A percentile compares a stretch with the other conserved stretches of the same genome.
phyloP scores from a whole-genome alignment of 2,329 filamentous ascomycete genomes.

The Aspergillus pseudoterreus region DNA sequence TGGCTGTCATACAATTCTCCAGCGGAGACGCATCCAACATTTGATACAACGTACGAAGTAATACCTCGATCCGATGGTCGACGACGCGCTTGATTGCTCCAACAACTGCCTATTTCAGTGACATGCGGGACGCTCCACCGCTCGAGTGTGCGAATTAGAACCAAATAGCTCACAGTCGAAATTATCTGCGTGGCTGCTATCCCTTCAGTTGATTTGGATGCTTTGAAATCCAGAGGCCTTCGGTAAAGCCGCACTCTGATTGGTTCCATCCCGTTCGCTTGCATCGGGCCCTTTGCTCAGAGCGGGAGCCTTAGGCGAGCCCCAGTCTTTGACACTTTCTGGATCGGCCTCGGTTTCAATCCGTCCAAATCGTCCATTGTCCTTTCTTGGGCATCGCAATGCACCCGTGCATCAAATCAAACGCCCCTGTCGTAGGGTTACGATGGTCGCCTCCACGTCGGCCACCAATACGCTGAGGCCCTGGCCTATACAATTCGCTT shows the following conservation, averaged over 20 bases:
- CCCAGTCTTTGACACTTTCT: conserved; percentile 9
- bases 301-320: conserved; percentile 37
- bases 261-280: conserved; percentile 23
- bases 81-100: no score
- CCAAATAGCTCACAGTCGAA: no score
- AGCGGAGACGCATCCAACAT: no score
- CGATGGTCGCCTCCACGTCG: not conserved
- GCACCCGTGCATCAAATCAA: not conserved
- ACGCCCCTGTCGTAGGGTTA: not conserved
- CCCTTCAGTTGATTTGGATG: no score
- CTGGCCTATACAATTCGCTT: conserved; percentile 1
- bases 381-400: not conserved
- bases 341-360: conserved; percentile 3
- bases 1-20: no score
- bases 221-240: conserved; percentile 11
- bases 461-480: conserved; percentile 3
- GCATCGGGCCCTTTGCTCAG: conserved; percentile 30
- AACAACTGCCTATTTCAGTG: no score
- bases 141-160: no score
- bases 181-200: no score
- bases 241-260: conserved; percentile 33
- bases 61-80: no score
- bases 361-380: not conserved
- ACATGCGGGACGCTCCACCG: no score
- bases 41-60: no score